These are phyloP conservation scores for Penicillium crystallinum DNA, from an alignment of 495 filamentous ascomycete species.

Conservation along the genomic window DNA sequence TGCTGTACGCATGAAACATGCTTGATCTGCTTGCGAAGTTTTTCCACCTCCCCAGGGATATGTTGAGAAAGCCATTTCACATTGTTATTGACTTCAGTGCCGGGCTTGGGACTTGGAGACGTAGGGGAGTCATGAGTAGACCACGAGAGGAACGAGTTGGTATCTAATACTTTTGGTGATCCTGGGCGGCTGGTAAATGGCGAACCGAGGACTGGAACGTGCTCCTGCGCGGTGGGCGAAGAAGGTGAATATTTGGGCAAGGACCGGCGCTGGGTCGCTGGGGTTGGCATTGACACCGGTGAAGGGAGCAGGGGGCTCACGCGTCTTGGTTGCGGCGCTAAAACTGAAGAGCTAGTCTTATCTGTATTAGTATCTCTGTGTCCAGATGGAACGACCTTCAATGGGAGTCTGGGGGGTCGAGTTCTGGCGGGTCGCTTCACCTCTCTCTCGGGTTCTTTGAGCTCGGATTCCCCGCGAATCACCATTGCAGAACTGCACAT, in stretches of 20 bases:
- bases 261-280: not conserved
- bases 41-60: conserved; percentile 19
- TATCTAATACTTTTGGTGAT: not conserved
- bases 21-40: conserved; percentile 19
- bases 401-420: conserved; percentile 1
- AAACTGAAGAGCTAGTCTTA: not conserved
- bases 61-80: conserved; percentile 25
- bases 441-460: not conserved
- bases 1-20: conserved; percentile 24
- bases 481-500: not conserved
- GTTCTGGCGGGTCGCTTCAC: not conserved
- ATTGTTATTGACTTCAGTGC: conserved; percentile 17
- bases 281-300: not conserved
- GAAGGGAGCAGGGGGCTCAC: not conserved
- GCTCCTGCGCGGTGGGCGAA: not conserved
- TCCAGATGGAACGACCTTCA: not conserved
- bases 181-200: not conserved
- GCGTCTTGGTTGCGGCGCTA: not conserved
- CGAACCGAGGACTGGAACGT: not conserved
- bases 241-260: not conserved
- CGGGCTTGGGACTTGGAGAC: conserved; percentile 1
- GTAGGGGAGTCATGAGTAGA: not conserved
- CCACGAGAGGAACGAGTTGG: not conserved
- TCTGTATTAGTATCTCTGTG: not conserved
- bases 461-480: not conserved